Base-by-base conservation (phyloP, 305 asterid species). In the Galium porrigens region DNA sequence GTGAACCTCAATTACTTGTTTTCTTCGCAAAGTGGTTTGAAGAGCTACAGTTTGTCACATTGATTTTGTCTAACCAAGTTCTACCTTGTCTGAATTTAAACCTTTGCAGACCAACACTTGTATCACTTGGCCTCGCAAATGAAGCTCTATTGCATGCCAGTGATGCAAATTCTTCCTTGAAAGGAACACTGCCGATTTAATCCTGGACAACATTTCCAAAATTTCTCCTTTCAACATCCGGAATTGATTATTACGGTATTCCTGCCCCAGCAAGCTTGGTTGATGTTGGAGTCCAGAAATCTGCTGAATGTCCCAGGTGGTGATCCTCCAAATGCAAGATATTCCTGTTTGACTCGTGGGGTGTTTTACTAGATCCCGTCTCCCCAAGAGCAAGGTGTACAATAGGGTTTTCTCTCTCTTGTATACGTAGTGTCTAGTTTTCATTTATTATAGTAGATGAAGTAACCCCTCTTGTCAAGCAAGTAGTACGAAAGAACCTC, bases 31-130 rank as follows among this genome's bases (percentile, higher is more conserved):
- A 52, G 46, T n/a, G 37, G 17, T 14, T 29, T 8, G 29, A 12
- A n/a, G 9, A 34, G 8, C 39, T 36, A 5, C 1, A 6, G 14
- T 11, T 11, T 41, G 48, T 11, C 12, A 41, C 48, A 41, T 34
- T 2, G 37, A 34, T 9, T 11, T 41, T 41, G 14, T 10, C 4
- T 36, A 36, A 41, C 48, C 14, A 41, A 8, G 14, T 10, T 39
- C 8, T 8, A 39, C 46, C 46, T 39, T 39, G 14, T 15, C 52
- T 46, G 52, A 46, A 34, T 58, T 39, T 58, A 18, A 39, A 3
- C 65, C 60, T 55, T 72, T 62, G 73, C 92, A 91, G 97, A 81
- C 72, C 95, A 41, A 78, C 82, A 2, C 75, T 82, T 15, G 78
- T 29, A 61, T 72, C 82, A 60, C 94, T 88, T 67, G 94, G 92